These are phyloP conservation scores for Cyberlindnera misumaiensis DNA, from an alignment of 805 yeast genomes.

Conservation along the genomic window DNA sequence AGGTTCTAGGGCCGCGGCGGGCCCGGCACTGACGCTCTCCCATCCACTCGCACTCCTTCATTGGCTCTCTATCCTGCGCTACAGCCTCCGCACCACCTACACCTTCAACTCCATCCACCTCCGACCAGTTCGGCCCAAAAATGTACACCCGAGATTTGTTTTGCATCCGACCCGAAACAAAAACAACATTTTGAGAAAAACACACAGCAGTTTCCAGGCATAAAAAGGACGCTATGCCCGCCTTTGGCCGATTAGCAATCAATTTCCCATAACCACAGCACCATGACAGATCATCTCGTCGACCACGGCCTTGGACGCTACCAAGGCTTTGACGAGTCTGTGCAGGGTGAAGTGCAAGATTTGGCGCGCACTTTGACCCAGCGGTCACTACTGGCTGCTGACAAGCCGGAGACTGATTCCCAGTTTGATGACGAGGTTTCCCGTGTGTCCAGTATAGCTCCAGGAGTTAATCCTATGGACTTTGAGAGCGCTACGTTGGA, in stretches of 20 bases:
- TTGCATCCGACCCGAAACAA: too few species aligned
- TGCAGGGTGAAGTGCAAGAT: slow-evolving; percentile 2
- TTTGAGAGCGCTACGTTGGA: slow-evolving; percentile 25
- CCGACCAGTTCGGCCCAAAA: too few species aligned
- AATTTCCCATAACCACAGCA: background rate
- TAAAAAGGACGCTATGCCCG: background rate
- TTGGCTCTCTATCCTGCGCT: too few species aligned
- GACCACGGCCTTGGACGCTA: slow-evolving; percentile 1
- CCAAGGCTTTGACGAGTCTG: slow-evolving; percentile 2
- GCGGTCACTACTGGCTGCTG: background rate
- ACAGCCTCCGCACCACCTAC: too few species aligned
- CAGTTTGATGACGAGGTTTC: slow-evolving; percentile 8
- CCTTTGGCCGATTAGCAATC: background rate
- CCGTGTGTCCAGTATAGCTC: slow-evolving; percentile 23
- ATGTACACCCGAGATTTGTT: too few species aligned
- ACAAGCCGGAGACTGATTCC: background rate
- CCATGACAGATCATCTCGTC: background rate
- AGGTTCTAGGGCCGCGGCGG: too few species aligned
- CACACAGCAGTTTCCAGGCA: background rate
- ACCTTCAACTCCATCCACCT: too few species aligned
- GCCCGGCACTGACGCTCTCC: too few species aligned
- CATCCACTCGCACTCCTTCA: too few species aligned
- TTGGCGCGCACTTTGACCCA: slow-evolving; percentile 26
- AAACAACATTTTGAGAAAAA: too few species aligned
- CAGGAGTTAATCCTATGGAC: slow-evolving; percentile 32